Conservation (phyloP, 73 alveolate species). For the Paramecium bursaria region DNA sequence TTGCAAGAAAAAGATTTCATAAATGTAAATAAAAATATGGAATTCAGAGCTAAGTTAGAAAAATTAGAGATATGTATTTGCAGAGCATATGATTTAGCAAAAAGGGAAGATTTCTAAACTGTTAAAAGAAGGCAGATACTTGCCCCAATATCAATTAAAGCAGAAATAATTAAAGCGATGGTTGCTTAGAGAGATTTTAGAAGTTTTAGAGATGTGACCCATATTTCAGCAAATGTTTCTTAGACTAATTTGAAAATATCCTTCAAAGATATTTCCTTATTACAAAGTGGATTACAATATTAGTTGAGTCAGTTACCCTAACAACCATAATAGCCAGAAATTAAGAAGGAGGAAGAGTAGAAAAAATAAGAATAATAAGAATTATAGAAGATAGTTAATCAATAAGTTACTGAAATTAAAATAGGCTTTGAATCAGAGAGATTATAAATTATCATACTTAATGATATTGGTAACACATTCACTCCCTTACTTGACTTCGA, state of each 20-base stretch:
- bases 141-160: neutral
- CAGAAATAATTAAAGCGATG: neutral
- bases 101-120: conserved; percentile 48
- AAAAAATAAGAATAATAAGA: conserved; percentile 20
- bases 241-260: conserved; percentile 17
- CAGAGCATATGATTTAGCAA: conserved; percentile 37
- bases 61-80: conserved; percentile 52
- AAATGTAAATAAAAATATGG: conserved; percentile 15
- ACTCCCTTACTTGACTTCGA: conserved; percentile 59
- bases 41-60: conserved; percentile 15
- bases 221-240: neutral
- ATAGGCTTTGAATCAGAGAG: conserved; percentile 18
- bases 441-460: conserved; percentile 24
- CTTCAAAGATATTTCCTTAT: neutral
- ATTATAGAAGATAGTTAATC: neutral
- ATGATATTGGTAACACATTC: conserved; percentile 52
- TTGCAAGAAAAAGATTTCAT: neutral
- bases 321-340: neutral
- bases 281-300: conserved; percentile 6
- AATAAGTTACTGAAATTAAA: neutral
- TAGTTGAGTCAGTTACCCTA: conserved; percentile 9
- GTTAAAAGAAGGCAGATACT: conserved; percentile 55
- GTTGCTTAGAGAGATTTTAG: neutral
- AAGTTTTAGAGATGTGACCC: conserved; percentile 11
- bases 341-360: neutral